These are phyloP conservation scores for Porphyra umbilicalis DNA, from an alignment of 31 red algal genomes.

Conservation along the genomic window DNA sequence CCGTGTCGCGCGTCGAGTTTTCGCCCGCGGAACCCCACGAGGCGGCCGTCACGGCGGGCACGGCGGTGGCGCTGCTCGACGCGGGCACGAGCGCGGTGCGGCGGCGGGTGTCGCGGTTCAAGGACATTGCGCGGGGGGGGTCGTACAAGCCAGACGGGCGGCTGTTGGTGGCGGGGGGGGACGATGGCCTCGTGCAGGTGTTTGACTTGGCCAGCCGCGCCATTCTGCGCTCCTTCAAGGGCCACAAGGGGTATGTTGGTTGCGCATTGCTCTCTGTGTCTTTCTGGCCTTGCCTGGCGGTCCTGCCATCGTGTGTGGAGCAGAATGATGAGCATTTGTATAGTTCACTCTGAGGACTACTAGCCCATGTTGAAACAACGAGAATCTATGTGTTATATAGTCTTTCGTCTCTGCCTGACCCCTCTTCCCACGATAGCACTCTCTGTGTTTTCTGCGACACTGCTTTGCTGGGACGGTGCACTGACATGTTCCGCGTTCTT, in stretches of 20 bases:
- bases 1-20: constrained; percentile 34
- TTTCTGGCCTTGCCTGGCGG: background rate
- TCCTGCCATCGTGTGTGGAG: too few relatives aligned
- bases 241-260: constrained; percentile 59
- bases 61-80: constrained; percentile 31
- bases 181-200: constrained; percentile 39
- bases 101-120: constrained; percentile 33
- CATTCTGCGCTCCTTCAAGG: constrained; percentile 37
- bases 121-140: constrained; percentile 40
- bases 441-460: background rate
- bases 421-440: background rate
- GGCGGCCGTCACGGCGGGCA: constrained; percentile 29
- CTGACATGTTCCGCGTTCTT: too few relatives aligned
- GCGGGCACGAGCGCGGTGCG: constrained; percentile 9
- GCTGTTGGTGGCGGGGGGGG: constrained; percentile 63
- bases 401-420: constrained; percentile 63
- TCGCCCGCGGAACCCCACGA: constrained; percentile 36
- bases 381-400: constrained; percentile 6
- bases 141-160: constrained; percentile 57
- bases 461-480: background rate
- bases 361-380: constrained; percentile 27
- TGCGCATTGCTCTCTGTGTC: background rate
- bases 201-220: constrained; percentile 54
- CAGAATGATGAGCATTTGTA: constrained; percentile 36
- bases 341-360: constrained; percentile 77